These are phyloP conservation scores for Diphasiastrum complanatum DNA, from an alignment of 83 land plant genomes.

Conservation along the genomic window DNA sequence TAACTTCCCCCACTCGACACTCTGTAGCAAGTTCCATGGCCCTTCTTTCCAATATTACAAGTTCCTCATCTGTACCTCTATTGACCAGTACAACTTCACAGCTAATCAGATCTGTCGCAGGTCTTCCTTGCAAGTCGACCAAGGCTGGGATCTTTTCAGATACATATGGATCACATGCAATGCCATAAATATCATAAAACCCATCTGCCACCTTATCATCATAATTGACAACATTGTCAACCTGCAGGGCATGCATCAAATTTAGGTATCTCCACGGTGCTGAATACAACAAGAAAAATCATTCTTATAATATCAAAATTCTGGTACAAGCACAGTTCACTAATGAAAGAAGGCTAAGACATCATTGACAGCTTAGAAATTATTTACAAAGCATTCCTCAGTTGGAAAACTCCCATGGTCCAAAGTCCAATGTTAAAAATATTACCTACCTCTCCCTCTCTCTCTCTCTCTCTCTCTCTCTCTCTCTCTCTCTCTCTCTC, in stretches of 20 bases:
- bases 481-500: too few species aligned
- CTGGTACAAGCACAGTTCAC: not conserved
- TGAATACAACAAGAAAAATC: not conserved
- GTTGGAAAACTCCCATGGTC: too few species aligned
- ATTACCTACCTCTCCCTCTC: too few species aligned
- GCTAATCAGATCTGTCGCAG: constrained; percentile 40
- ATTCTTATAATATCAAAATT: not conserved
- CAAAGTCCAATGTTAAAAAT: too few species aligned
- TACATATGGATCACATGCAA: constrained; percentile 33
- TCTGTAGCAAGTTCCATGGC: constrained; percentile 39
- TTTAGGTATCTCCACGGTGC: not conserved
- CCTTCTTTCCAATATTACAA: constrained; percentile 49
- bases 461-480: too few species aligned
- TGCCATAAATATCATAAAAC: constrained; percentile 77
- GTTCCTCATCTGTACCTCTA: constrained; percentile 55
- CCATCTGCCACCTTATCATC: constrained; percentile 80
- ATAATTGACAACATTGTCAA: constrained; percentile 61
- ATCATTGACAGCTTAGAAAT: not conserved
- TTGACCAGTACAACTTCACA: constrained; percentile 78
- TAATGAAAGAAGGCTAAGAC: not conserved
- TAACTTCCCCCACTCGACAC: constrained; percentile 21
- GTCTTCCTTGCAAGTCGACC: constrained; percentile 62
- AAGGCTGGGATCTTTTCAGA: constrained; percentile 68
- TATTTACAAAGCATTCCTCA: too few species aligned
- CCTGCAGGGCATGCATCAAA: constrained; percentile 42